A percentile compares a stretch with the other conserved stretches of the same genome.
These are phyloP conservation scores for Isatis tinctoria DNA, from an alignment of 345 rosid species.

Conservation along the genomic window DNA sequence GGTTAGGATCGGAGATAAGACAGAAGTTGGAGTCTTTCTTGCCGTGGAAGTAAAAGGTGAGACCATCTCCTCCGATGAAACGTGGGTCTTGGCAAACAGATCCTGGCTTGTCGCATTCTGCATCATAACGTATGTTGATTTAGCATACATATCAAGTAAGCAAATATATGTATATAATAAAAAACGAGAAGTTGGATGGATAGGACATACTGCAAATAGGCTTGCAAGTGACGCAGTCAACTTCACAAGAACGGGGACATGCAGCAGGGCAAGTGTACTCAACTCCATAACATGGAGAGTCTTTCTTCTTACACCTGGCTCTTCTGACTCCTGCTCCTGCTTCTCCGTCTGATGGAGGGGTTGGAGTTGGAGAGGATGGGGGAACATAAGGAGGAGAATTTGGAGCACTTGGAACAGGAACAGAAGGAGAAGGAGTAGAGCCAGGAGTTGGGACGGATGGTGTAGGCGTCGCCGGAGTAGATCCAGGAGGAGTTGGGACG, in stretches of 20 bases:
- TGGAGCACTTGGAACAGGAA: background rate
- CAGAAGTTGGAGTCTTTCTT: conserved; percentile 53
- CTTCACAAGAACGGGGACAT: conserved; percentile 52
- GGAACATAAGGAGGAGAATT: conserved; percentile 23
- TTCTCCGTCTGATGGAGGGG: conserved; percentile 11
- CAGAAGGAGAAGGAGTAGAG: background rate
- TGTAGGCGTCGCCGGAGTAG: background rate
- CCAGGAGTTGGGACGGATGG: conserved; percentile 10
- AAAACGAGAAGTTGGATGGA: background rate
- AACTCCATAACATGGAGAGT: conserved; percentile 40
- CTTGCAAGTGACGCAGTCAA: conserved; percentile 61
- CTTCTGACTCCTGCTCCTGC: conserved; percentile 27
- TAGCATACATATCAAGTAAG: background rate
- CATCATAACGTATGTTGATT: background rate
- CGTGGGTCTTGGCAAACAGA: conserved; percentile 67
- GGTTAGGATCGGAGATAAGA: conserved; percentile 48
- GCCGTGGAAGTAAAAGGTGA: conserved; percentile 75
- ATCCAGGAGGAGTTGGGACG: background rate
- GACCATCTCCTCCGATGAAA: conserved; percentile 62
- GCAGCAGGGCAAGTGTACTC: conserved; percentile 41
- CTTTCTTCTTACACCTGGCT: conserved; percentile 37
- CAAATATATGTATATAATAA: background rate
- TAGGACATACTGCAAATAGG: conserved; percentile 49
- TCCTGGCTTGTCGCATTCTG: conserved; percentile 57
- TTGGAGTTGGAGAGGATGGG: background rate